These are phyloP conservation scores for Diaporthe eres DNA, from an alignment of 2,329 filamentous ascomycete species.

Conservation along the genomic window DNA sequence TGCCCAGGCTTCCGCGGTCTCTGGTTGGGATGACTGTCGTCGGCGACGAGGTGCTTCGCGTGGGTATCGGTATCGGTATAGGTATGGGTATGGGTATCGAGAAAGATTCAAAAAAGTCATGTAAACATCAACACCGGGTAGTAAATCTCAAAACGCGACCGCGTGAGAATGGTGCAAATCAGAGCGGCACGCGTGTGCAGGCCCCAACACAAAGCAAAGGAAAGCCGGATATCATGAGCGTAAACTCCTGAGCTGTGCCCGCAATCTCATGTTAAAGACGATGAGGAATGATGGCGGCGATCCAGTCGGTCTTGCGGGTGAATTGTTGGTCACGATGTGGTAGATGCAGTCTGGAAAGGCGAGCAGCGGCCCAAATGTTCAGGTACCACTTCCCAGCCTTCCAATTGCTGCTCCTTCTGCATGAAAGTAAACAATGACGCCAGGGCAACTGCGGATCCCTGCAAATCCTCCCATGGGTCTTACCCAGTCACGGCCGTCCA, in stretches of 20 bases:
- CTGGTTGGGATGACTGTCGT: not conserved
- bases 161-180: conserved; percentile 24
- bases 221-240: conserved; percentile 22
- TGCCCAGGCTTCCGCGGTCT: not conserved
- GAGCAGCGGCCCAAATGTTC: conserved; percentile 20
- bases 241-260: conserved; percentile 7
- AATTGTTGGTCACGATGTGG: conserved; percentile 19
- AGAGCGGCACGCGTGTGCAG: conserved; percentile 28
- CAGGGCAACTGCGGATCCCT: conserved; percentile 42
- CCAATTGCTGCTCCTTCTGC: conserved; percentile 38
- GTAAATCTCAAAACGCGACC: conserved; percentile 32
- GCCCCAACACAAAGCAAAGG: conserved; percentile 13
- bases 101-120: conserved; percentile 38
- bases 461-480: conserved; percentile 19
- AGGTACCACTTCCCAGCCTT: conserved; percentile 38
- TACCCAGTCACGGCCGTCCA: not conserved
- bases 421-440: conserved; percentile 44
- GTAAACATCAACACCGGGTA: conserved; percentile 38
- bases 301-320: not conserved
- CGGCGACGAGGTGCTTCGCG: not conserved
- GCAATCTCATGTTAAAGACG: conserved; percentile 36
- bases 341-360: conserved; percentile 5
- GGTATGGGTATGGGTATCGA: conserved; percentile 31
- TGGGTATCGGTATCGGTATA: conserved; percentile 9
- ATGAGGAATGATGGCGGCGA: conserved; percentile 7